phyloP scores from a whole-genome alignment of 345 rosid species.

The Clausena lansium region DNA sequence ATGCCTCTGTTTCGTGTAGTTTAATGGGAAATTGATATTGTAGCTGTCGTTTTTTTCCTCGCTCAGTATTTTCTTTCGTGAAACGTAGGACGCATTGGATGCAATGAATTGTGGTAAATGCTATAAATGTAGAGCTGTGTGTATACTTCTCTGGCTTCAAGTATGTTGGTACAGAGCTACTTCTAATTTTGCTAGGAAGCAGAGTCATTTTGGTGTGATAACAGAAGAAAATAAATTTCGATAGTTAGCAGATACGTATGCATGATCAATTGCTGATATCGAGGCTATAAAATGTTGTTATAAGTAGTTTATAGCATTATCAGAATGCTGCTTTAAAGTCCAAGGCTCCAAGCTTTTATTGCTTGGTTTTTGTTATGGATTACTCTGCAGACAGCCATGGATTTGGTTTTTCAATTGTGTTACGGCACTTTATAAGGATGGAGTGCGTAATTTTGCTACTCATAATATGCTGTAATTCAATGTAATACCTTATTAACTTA shows the following conservation, averaged over 20 bases:
- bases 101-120: neutral
- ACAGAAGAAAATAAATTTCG: neutral
- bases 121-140: neutral
- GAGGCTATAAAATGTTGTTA: neutral
- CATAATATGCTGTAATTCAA: neutral
- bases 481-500: neutral
- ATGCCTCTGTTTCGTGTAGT: neutral
- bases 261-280: neutral
- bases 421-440: neutral
- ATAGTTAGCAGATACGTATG: neutral
- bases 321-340: neutral
- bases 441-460: neutral
- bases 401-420: neutral
- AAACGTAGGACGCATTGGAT: neutral
- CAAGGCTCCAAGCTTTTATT: no score
- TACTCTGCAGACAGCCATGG: neutral
- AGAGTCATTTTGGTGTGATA: neutral
- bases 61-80: neutral
- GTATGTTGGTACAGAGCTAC: neutral
- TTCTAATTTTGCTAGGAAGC: no score
- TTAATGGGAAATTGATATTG: neutral
- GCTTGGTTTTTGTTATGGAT: neutral
- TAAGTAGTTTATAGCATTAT: neutral
- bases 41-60: neutral
- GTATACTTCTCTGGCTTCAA: neutral